These are phyloP conservation scores for Austroboletus rostrupii DNA, from an alignment of 1,284 basidiomycete species.

Conservation along the genomic window DNA sequence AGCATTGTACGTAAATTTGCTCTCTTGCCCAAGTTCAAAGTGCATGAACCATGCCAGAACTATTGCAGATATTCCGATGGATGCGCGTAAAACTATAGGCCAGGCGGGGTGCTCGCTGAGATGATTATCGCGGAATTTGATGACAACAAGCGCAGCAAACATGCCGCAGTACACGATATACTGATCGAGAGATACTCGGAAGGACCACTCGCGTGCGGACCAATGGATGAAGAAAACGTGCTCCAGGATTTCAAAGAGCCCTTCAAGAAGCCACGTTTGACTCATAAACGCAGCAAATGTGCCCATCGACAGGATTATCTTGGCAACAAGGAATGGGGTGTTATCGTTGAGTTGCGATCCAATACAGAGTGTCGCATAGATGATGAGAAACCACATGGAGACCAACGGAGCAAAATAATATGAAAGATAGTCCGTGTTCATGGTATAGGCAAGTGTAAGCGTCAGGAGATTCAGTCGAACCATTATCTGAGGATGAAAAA, in stretches of 20 bases:
- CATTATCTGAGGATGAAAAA: slow-evolving; percentile 50
- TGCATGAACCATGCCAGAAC: slow-evolving; percentile 74
- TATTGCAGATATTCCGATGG: slow-evolving; percentile 47
- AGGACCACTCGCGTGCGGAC: slow-evolving; percentile 82
- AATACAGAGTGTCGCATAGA: slow-evolving; percentile 74
- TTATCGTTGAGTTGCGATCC: slow-evolving; percentile 74
- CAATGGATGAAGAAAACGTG: slow-evolving; percentile 71
- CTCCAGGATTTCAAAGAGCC: slow-evolving; percentile 61
- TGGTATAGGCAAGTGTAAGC: slow-evolving; percentile 76
- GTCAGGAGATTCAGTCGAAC: slow-evolving; percentile 83
- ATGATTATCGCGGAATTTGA: slow-evolving; percentile 72
- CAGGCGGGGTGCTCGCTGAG: slow-evolving; percentile 70
- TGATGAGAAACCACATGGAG: slow-evolving; percentile 80
- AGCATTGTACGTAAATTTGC: slow-evolving; percentile 80
- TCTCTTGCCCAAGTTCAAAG: slow-evolving; percentile 73
- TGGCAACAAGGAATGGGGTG: slow-evolving; percentile 61
- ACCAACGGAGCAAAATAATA: slow-evolving; percentile 87
- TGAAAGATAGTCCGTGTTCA: slow-evolving; percentile 87
- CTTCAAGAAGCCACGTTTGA: slow-evolving; percentile 58
- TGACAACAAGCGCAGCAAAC: slow-evolving; percentile 68
- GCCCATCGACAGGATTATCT: slow-evolving; percentile 63
- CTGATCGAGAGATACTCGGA: slow-evolving; percentile 82
- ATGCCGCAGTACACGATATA: slow-evolving; percentile 87
- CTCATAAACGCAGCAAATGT: slow-evolving; percentile 66
- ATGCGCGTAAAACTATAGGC: slow-evolving; percentile 47